phyloP scores from a whole-genome alignment of 176 grass and related monocot species.

The Carex parvula region DNA sequence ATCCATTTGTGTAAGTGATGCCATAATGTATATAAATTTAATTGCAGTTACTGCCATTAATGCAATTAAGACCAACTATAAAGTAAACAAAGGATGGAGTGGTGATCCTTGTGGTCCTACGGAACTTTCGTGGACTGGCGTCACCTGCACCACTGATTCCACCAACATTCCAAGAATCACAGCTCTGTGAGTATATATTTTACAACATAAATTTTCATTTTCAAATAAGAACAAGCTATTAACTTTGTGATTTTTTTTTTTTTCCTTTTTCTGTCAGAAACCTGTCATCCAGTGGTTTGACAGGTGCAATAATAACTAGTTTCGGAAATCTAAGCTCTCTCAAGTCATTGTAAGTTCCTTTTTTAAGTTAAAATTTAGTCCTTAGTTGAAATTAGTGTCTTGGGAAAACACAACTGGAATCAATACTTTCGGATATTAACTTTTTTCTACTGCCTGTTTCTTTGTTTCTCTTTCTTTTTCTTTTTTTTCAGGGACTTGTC shows the following conservation, averaged over 20 bases:
- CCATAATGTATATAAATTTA: not conserved
- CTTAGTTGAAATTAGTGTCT: not conserved
- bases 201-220: not conserved
- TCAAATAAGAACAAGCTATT: not conserved
- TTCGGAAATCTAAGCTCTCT: constrained; percentile 31
- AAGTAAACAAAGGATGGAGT: constrained; percentile 27
- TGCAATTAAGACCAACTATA: constrained; percentile 32
- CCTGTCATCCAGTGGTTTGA: constrained; percentile 17
- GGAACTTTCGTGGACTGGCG: constrained; percentile 13
- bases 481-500: constrained; percentile 38
- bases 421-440: not conserved
- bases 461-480: not conserved
- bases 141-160: constrained; percentile 17
- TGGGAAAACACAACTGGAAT: not conserved
- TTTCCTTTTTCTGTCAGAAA: constrained; percentile 18
- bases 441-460: not conserved
- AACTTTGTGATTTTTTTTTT: too few relatives aligned
- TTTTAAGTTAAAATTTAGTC: not conserved
- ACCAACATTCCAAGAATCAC: constrained; percentile 29
- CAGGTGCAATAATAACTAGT: constrained; percentile 15
- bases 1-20: not conserved
- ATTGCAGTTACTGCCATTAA: constrained; percentile 22
- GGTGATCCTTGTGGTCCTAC: constrained; percentile 42
- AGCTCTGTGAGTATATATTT: constrained; percentile 25
- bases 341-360: constrained; percentile 32